phyloP scores from a whole-genome alignment of 768 basidiomycete genomes.

The Cytidiella melzeri region DNA sequence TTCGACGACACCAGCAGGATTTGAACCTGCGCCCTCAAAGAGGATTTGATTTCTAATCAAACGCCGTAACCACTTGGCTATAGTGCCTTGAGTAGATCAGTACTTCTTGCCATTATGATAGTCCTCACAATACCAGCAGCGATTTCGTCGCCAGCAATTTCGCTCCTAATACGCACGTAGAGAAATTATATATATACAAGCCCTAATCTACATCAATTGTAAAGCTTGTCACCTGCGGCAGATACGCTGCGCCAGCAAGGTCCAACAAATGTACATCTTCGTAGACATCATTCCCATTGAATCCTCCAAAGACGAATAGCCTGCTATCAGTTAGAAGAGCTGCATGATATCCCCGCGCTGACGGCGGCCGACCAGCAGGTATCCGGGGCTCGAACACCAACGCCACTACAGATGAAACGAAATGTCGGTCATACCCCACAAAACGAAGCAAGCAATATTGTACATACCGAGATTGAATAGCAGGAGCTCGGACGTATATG shows the following conservation, averaged over 20 bases:
- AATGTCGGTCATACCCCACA: slow-evolving; percentile 3
- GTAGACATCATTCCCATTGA: slow-evolving; percentile 76
- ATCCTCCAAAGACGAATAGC: slow-evolving; percentile 83
- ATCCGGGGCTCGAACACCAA: slow-evolving; percentile 76
- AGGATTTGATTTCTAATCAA: slow-evolving; percentile 48
- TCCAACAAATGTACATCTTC: slow-evolving; percentile 86
- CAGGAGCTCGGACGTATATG: slow-evolving; percentile 70
- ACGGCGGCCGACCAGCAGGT: slow-evolving; percentile 62
- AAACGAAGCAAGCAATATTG: too few relatives aligned
- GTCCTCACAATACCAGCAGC: too few relatives aligned
- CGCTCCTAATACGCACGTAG: neutral
- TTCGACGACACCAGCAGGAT: slow-evolving; percentile 11
- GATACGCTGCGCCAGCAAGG: slow-evolving; percentile 79
- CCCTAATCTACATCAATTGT: slow-evolving; percentile 23
- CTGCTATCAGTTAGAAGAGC: slow-evolving; percentile 78
- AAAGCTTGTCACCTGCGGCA: slow-evolving; percentile 58
- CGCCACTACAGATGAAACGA: slow-evolving; percentile 52
- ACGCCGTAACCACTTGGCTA: slow-evolving; percentile 79
- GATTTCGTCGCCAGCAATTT: too few relatives aligned
- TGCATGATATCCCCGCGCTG: slow-evolving; percentile 79
- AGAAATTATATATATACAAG: neutral
- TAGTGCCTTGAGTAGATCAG: slow-evolving; percentile 53
- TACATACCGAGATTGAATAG: slow-evolving; percentile 88
- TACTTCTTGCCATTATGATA: too few relatives aligned
- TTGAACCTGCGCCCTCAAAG: slow-evolving; percentile 13